Evolutionary conservation across 2,329 filamentous ascomycete species (phyloP).

Genomic region (Apiospora aurea): DNA sequence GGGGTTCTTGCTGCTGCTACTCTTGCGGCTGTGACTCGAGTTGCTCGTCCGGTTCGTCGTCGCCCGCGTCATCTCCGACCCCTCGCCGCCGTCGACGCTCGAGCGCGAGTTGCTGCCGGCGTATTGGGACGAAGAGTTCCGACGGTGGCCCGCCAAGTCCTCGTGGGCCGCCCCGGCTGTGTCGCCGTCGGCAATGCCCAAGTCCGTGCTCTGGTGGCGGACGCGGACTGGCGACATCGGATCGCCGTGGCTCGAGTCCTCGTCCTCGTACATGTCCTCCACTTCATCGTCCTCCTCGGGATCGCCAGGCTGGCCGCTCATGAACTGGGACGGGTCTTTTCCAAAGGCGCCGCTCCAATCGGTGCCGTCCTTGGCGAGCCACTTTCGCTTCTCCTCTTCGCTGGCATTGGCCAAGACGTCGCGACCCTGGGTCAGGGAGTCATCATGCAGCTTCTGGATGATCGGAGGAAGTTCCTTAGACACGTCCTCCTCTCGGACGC

Average conservation of each 20-base stretch:
- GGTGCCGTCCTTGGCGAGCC: constrained; percentile 79
- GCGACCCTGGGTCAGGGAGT: constrained; percentile 78
- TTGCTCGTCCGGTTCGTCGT: constrained; percentile 28
- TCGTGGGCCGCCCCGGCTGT: constrained; percentile 38
- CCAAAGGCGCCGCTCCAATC: constrained; percentile 92
- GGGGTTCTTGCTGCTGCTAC: constrained; percentile 57
- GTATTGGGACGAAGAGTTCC: constrained; percentile 18
- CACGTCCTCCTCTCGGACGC: constrained; percentile 77
- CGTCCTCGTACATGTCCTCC: constrained; percentile 48
- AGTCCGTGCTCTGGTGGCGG: constrained; percentile 38
- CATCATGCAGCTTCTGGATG: constrained; percentile 79
- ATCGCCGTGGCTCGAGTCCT: constrained; percentile 34
- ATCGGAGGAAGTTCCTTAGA: constrained; percentile 74
- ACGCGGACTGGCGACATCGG: constrained; percentile 31
- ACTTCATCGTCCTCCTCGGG: constrained; percentile 43
- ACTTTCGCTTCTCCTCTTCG: constrained; percentile 76
- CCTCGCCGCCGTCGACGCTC: constrained; percentile 17
- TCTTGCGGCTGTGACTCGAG: constrained; percentile 27
- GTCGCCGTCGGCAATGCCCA: constrained; percentile 48
- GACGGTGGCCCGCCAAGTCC: background rate
- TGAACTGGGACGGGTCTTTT: constrained; percentile 67
- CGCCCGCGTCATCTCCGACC: constrained; percentile 31
- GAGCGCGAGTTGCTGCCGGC: constrained; percentile 12
- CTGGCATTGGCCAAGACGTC: constrained; percentile 79
- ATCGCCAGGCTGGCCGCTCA: constrained; percentile 43